Percentiles rank a stretch among this genome's conserved stretches.
phyloP scores from a whole-genome alignment of 202 grass and related monocot genomes.

The Hordeum pubiflorum region DNA sequence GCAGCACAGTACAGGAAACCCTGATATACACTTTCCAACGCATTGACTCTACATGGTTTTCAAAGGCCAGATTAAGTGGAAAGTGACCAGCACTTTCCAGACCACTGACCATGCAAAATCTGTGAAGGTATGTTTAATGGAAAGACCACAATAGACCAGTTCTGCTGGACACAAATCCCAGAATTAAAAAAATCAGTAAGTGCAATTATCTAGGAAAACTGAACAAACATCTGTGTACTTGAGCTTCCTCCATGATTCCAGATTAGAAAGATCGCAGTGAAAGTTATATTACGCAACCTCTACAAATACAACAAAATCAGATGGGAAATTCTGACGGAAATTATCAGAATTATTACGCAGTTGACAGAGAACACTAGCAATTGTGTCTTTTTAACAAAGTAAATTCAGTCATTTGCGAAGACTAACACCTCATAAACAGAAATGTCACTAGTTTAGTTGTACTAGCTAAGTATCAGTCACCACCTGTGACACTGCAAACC shows the following conservation, averaged over 20 bases:
- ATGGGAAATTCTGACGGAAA: not conserved
- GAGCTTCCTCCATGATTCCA: not conserved
- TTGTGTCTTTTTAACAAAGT: not conserved
- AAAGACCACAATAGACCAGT: slow-evolving; percentile 24
- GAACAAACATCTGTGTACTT: not conserved
- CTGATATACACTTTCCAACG: slow-evolving; percentile 28
- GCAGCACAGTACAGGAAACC: slow-evolving; percentile 26
- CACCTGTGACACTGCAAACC: not conserved
- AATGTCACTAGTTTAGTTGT: slow-evolving; percentile 13
- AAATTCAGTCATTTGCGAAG: not conserved
- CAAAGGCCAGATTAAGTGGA: slow-evolving; percentile 30
- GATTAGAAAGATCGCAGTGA: not conserved
- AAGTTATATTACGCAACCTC: not conserved
- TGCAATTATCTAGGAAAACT: not conserved
- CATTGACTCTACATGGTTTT: slow-evolving; percentile 23
- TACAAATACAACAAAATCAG: not conserved
- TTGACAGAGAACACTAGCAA: slow-evolving; percentile 1
- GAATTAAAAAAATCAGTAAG: not conserved
- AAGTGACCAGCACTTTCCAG: slow-evolving; percentile 32
- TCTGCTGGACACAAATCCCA: not conserved
- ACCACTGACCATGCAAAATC: slow-evolving; percentile 20
- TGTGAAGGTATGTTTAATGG: slow-evolving; percentile 22
- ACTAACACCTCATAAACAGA: not conserved
- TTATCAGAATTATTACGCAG: not conserved
- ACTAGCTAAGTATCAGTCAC: slow-evolving; percentile 6